Conservation (phyloP, 1,284 basidiomycete genomes). For the Xerocomus minutiporus region DNA sequence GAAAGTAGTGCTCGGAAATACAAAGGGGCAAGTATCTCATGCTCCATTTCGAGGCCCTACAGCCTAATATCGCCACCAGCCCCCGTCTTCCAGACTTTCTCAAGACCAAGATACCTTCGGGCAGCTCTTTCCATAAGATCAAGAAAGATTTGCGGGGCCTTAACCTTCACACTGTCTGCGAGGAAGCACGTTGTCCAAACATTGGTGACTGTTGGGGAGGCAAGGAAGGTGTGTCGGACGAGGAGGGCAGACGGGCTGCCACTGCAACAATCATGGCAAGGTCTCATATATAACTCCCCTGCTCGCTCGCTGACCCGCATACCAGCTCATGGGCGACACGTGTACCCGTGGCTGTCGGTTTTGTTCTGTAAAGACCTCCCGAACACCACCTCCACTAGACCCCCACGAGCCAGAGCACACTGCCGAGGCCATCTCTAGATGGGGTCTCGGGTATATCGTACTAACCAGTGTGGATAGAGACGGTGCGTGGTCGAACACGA, state of each 20-base stretch:
- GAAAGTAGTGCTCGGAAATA: slow-evolving; percentile 75
- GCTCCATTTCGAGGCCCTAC: background rate
- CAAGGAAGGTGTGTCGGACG: slow-evolving; percentile 65
- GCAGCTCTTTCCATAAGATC: slow-evolving; percentile 85
- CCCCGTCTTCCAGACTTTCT: slow-evolving; percentile 88
- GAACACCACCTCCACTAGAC: slow-evolving; percentile 85
- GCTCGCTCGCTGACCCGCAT: slow-evolving; percentile 8
- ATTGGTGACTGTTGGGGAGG: slow-evolving; percentile 99
- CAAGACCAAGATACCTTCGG: slow-evolving; percentile 92
- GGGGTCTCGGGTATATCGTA: slow-evolving; percentile 98
- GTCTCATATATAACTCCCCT: slow-evolving; percentile 3
- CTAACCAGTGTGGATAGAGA: slow-evolving; percentile 96
- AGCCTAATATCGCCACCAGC: slow-evolving; percentile 38
- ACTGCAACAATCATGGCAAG: slow-evolving; percentile 99
- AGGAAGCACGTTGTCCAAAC: slow-evolving; percentile 98
- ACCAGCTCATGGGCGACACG: slow-evolving; percentile 95
- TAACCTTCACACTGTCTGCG: slow-evolving; percentile 93
- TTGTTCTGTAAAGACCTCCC: slow-evolving; percentile 95
- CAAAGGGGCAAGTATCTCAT: slow-evolving; percentile 50
- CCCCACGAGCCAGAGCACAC: slow-evolving; percentile 98
- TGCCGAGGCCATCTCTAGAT: slow-evolving; percentile 95
- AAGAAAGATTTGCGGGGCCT: slow-evolving; percentile 94
- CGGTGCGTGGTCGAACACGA: slow-evolving; percentile 45
- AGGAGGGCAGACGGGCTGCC: slow-evolving; percentile 76
- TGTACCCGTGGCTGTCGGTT: slow-evolving; percentile 98